A percentile compares a stretch with the other conserved stretches of the same genome.
Conservation (phyloP, 257 asterid species). For the Solanum paucissectum region DNA sequence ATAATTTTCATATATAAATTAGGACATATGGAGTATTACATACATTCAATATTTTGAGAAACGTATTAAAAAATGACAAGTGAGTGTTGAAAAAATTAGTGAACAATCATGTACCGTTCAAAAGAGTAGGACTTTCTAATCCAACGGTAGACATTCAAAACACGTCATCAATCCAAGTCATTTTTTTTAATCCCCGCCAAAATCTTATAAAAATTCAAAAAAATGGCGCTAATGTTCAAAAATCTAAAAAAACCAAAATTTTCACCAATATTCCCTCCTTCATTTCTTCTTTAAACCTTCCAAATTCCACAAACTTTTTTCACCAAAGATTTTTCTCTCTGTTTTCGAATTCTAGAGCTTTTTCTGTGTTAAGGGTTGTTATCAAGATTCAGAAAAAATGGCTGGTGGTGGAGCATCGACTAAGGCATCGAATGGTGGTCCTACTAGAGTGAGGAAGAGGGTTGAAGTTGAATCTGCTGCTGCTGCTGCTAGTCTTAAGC, state of each 20-base stretch:
- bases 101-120: background rate
- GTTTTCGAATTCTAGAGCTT: background rate
- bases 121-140: background rate
- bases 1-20: too few species aligned
- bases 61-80: background rate
- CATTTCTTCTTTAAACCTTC: background rate
- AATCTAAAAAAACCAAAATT: background rate
- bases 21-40: too few species aligned
- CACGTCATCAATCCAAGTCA: background rate
- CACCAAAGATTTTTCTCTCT: background rate
- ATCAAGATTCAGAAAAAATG: slow-evolving; percentile 10
- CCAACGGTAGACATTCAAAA: background rate
- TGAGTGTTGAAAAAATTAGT: background rate
- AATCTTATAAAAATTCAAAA: background rate
- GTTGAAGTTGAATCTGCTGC: slow-evolving; percentile 46
- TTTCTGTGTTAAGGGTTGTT: background rate
- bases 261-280: background rate
- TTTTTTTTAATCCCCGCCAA: background rate
- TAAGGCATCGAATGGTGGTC: slow-evolving; percentile 14
- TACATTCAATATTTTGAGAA: too few species aligned
- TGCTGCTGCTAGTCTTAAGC: slow-evolving; percentile 34
- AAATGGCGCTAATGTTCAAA: background rate
- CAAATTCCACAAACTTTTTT: background rate
- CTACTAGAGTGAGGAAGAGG: slow-evolving; percentile 48
- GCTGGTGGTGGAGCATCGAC: slow-evolving; percentile 29